Conservation (phyloP, 208 protist genomes). For the Leishmania aethiopica region DNA sequence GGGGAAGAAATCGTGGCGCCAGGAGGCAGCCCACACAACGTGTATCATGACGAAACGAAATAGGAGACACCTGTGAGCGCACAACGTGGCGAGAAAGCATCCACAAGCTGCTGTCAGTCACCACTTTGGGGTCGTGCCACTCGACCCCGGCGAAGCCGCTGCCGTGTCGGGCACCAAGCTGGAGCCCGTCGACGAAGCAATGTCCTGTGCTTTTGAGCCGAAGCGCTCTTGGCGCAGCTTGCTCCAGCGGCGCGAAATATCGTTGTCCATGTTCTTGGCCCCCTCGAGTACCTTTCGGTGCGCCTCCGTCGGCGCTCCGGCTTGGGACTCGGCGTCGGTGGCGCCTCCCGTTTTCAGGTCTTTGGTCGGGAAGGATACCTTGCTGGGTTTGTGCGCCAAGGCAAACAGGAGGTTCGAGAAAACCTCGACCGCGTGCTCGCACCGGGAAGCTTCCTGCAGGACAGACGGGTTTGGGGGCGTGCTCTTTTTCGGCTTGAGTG, state of each 20-base stretch:
- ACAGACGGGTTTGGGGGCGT: conserved; percentile 13
- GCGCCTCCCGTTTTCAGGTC: conserved; percentile 2
- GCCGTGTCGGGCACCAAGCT: neutral
- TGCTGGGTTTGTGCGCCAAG: conserved; percentile 82
- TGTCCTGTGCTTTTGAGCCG: conserved; percentile 50
- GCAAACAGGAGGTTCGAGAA: conserved; percentile 64
- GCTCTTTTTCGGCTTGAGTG: conserved; percentile 10
- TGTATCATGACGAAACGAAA: too few species aligned
- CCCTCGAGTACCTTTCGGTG: conserved; percentile 60
- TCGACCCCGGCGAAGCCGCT: conserved; percentile 12
- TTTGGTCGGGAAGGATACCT: conserved; percentile 49
- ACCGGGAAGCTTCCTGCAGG: conserved; percentile 60
- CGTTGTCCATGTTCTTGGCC: conserved; percentile 42
- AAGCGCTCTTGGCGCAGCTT: conserved; percentile 30
- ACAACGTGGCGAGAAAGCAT: too few species aligned
- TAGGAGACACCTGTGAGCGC: too few species aligned
- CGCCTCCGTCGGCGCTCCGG: conserved; percentile 40
- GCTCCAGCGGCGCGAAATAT: conserved; percentile 59
- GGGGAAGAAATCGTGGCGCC: too few species aligned
- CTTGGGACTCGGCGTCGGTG: conserved; percentile 15
- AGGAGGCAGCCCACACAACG: too few species aligned
- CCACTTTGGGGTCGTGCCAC: conserved; percentile 63
- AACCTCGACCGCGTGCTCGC: conserved; percentile 59
- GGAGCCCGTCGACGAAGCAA: conserved; percentile 21
- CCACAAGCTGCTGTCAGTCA: conserved; percentile 2